A percentile compares a stretch with the other conserved stretches of the same genome.
Evolutionary conservation across 2,329 filamentous ascomycete species (phyloP).

Genomic region (Diatrype stigma): DNA sequence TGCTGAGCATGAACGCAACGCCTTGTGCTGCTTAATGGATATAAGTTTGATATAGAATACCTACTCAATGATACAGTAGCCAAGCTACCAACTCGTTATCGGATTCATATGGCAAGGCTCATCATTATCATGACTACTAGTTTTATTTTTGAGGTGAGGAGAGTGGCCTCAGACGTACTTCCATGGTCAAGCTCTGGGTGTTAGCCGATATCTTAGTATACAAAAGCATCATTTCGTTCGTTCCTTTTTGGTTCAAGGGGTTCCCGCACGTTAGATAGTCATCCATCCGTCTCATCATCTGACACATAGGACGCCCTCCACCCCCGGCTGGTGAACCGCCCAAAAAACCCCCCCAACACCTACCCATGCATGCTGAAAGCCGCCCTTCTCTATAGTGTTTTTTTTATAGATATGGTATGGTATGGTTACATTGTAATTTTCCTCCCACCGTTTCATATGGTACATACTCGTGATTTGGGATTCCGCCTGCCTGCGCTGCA

Average conservation of each 20-base stretch:
- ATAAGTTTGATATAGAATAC: background rate
- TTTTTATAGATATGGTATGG: background rate
- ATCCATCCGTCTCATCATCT: too few relatives aligned
- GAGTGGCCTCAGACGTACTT: slow-evolving; percentile 19
- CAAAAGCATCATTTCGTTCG: too few relatives aligned
- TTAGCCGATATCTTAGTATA: slow-evolving; percentile 5
- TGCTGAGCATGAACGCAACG: too few relatives aligned
- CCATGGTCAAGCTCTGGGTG: background rate
- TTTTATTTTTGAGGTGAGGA: slow-evolving; percentile 17
- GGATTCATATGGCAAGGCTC: too few relatives aligned
- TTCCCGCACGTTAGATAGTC: too few relatives aligned
- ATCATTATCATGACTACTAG: too few relatives aligned
- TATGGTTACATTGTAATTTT: background rate
- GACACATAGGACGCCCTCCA: too few relatives aligned
- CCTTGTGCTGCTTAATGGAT: too few relatives aligned
- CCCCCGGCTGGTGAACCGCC: too few relatives aligned
- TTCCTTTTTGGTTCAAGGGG: too few relatives aligned
- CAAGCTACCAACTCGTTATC: too few relatives aligned
- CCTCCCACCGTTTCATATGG: background rate
- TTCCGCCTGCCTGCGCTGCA: background rate
- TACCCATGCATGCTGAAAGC: background rate
- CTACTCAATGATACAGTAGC: background rate
- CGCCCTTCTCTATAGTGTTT: background rate
- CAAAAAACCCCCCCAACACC: too few relatives aligned
- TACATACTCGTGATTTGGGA: background rate